A percentile compares a stretch with the other conserved stretches of the same genome.
phyloP scores from a whole-genome alignment of 169 alveolate species.

The Perkinsus marinus region DNA sequence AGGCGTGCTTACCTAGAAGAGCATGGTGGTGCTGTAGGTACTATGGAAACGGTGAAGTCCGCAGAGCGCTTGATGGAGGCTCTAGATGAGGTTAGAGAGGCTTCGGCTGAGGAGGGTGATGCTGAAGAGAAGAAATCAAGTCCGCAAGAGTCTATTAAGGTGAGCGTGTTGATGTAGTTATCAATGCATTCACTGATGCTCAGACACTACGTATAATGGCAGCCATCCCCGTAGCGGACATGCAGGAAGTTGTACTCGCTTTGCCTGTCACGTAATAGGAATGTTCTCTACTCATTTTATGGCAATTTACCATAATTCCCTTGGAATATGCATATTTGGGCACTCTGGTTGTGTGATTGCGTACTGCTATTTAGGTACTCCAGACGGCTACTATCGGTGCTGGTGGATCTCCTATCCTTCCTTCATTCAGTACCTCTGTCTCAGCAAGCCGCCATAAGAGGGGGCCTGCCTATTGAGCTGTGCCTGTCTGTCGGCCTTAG shows the following conservation, averaged over 20 bases:
- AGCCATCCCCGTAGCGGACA: background rate
- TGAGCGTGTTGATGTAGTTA: background rate
- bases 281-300: too few relatives aligned
- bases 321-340: too few relatives aligned
- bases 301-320: too few relatives aligned
- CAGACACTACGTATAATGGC: background rate
- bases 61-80: conserved; percentile 20
- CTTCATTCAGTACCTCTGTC: background rate
- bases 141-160: background rate
- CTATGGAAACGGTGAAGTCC: conserved; percentile 15
- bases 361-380: background rate
- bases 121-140: background rate
- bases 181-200: background rate
- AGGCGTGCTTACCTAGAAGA: background rate
- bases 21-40: conserved; percentile 1
- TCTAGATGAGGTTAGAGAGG: background rate
- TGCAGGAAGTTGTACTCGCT: background rate
- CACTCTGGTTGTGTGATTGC: too few relatives aligned
- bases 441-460: background rate
- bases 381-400: background rate
- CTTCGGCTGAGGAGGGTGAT: background rate
- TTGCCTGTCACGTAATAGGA: background rate
- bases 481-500: background rate
- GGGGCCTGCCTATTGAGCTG: background rate
- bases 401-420: background rate